phyloP scores from a whole-genome alignment of 108 stramenopile genomes.

The Parmales sp. region DNA sequence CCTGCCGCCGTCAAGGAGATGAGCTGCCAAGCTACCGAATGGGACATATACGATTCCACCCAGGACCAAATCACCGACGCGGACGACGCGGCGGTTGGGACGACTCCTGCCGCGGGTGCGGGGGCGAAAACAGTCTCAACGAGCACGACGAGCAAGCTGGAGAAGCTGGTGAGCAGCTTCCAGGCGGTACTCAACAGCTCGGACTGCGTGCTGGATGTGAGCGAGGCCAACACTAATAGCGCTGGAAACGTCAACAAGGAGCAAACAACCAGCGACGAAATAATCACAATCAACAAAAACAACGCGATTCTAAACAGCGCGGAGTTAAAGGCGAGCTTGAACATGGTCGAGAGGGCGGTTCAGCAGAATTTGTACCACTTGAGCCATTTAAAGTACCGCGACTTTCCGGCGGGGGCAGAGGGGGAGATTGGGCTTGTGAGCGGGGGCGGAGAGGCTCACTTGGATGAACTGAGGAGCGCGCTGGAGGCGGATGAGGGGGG shows the following conservation, averaged over 20 bases:
- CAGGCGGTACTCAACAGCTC: not conserved
- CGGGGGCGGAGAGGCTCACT: too few species aligned
- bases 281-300: constrained; percentile 18
- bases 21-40: constrained; percentile 9
- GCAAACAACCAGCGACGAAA: constrained; percentile 10
- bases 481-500: constrained; percentile 5
- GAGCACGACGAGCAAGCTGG: not conserved
- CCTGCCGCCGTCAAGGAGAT: not conserved
- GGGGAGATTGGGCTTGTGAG: not conserved
- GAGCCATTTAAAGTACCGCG: constrained; percentile 19
- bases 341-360: constrained; percentile 25
- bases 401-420: not conserved
- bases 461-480: not conserved
- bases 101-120: not conserved
- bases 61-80: not conserved
- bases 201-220: constrained; percentile 23
- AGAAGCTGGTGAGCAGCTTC: constrained; percentile 12
- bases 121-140: not conserved
- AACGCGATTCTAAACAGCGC: not conserved
- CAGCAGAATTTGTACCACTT: constrained; percentile 27
- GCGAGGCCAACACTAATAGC: not conserved
- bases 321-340: not conserved
- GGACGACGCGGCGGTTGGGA: not conserved
- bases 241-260: constrained; percentile 4
- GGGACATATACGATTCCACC: constrained; percentile 18